phyloP scores from a whole-genome alignment of 441 rosid genomes.

The Iberis amara region DNA sequence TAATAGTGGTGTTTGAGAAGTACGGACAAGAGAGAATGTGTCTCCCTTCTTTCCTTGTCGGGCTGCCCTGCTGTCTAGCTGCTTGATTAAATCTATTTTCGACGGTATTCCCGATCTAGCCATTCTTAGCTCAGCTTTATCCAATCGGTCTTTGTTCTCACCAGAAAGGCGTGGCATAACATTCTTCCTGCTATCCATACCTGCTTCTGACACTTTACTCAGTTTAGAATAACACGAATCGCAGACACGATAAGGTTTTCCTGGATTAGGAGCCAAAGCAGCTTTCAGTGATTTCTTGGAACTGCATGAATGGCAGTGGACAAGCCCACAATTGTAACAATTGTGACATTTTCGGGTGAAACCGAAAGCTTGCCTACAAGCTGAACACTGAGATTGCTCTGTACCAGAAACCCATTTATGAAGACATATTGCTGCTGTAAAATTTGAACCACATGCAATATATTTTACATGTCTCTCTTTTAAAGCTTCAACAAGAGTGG shows the following conservation, averaged over 20 bases:
- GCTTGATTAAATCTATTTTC: conserved; percentile 89
- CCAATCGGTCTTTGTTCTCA: conserved; percentile 84
- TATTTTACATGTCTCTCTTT: conserved; percentile 81
- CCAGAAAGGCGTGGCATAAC: conserved; percentile 84
- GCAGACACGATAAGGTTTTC: conserved; percentile 87
- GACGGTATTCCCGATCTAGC: conserved; percentile 67
- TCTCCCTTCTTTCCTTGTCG: conserved; percentile 82
- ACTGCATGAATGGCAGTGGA: conserved; percentile 96
- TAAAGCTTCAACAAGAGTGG: conserved; percentile 71
- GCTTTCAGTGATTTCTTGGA: conserved; percentile 85
- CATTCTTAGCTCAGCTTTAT: conserved; percentile 75
- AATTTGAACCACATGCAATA: conserved; percentile 86
- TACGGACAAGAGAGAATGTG: conserved; percentile 65
- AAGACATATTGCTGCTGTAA: conserved; percentile 80
- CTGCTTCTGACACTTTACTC: conserved; percentile 63
- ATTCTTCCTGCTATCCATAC: conserved; percentile 52
- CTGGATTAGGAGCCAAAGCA: conserved; percentile 82
- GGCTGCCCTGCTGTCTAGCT: conserved; percentile 88
- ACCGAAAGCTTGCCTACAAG: conserved; percentile 88
- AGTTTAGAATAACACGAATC: conserved; percentile 81
- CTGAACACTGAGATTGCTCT: conserved; percentile 88
- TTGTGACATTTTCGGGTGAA: conserved; percentile 90
- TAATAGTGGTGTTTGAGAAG: conserved; percentile 64
- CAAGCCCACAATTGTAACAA: conserved; percentile 94
- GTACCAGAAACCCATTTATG: conserved; percentile 92